These are phyloP conservation scores for Hemisphaericaspora xylofermentans DNA, from an alignment of 1,139 yeast genomes.

Conservation along the genomic window DNA sequence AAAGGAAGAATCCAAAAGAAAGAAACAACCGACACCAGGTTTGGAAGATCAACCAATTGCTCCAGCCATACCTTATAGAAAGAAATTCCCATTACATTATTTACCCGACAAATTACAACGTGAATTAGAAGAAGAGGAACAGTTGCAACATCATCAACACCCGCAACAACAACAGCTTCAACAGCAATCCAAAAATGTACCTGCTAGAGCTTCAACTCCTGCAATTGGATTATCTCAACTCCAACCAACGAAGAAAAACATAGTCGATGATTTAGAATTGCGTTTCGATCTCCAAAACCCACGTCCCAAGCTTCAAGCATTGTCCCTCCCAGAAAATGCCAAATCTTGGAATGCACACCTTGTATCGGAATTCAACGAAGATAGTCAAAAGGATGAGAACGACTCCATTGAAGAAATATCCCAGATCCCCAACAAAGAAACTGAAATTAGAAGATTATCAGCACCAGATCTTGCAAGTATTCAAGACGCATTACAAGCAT, in stretches of 20 bases:
- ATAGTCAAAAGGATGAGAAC: constrained; percentile 16
- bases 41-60: constrained; percentile 1
- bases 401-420: constrained; percentile 7
- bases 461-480: constrained; percentile 15
- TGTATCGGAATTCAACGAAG: constrained; percentile 24
- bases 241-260: constrained; percentile 41
- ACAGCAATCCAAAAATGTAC: not conserved
- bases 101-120: constrained; percentile 30
- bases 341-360: constrained; percentile 22
- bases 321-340: constrained; percentile 35
- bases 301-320: constrained; percentile 30
- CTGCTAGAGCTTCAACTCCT: not conserved
- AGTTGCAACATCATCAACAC: not conserved
- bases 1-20: constrained; percentile 4
- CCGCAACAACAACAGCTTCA: not conserved
- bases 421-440: constrained; percentile 2
- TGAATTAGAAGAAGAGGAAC: constrained; percentile 18
- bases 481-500: constrained; percentile 58
- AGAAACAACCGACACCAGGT: not conserved
- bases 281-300: constrained; percentile 42
- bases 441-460: constrained; percentile 20
- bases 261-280: constrained; percentile 38
- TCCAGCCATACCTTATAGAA: constrained; percentile 16
- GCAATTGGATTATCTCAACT: constrained; percentile 20
- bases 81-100: constrained; percentile 36